phyloP scores from a whole-genome alignment of 2,329 filamentous ascomycete genomes.

The Nectriaceae sp. region DNA sequence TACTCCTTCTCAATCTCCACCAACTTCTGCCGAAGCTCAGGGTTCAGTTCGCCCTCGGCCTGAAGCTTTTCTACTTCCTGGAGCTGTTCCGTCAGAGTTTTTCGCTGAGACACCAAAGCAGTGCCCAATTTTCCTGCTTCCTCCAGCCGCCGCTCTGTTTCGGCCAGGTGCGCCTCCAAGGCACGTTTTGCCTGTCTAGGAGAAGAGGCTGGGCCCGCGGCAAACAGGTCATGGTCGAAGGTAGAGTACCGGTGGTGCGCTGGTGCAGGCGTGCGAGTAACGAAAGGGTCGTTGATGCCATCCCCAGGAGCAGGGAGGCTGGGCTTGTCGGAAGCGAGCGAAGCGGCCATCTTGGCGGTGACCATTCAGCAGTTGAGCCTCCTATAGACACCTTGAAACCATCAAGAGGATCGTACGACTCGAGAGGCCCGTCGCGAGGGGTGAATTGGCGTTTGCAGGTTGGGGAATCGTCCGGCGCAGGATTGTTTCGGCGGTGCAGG shows the following conservation, averaged over 20 bases:
- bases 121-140: slow-evolving; percentile 90
- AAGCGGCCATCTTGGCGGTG: slow-evolving; percentile 44
- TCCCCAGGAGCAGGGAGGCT: slow-evolving; percentile 40
- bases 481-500: no score
- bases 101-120: slow-evolving; percentile 82
- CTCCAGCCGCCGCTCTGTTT: slow-evolving; percentile 88
- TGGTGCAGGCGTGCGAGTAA: slow-evolving; percentile 47
- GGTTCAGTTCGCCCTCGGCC: slow-evolving; percentile 74
- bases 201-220: slow-evolving; percentile 73
- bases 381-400: slow-evolving; percentile 29
- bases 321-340: slow-evolving; percentile 44
- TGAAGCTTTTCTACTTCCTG: slow-evolving; percentile 81
- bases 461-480: no score
- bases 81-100: slow-evolving; percentile 77
- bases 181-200: slow-evolving; percentile 86
- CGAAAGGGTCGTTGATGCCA: slow-evolving; percentile 57
- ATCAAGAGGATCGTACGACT: slow-evolving; percentile 30
- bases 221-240: slow-evolving; percentile 81
- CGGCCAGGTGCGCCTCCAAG: slow-evolving; percentile 85
- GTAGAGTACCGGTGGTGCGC: slow-evolving; percentile 73
- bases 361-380: slow-evolving; percentile 25
- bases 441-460: slow-evolving; percentile 11
- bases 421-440: slow-evolving; percentile 28
- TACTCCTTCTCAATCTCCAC: slow-evolving; percentile 91
- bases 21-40: slow-evolving; percentile 80